These are phyloP conservation scores for Arthrocladium fulminans DNA, from an alignment of 2,329 filamentous ascomycete species.

Conservation along the genomic window DNA sequence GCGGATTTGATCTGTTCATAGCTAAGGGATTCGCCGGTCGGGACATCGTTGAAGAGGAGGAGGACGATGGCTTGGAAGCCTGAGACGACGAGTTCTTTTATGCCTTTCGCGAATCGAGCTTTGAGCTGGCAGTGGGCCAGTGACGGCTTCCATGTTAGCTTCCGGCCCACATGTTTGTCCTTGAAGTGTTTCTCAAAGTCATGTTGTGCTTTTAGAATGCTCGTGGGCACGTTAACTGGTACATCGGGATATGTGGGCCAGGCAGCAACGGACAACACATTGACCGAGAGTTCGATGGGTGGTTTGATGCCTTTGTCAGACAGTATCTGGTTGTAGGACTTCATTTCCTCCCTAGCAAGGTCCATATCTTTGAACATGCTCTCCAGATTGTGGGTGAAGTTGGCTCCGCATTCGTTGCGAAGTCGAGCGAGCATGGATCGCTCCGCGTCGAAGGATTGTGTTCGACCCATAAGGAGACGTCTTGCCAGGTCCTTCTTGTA, in stretches of 20 bases:
- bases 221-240: conserved; percentile 62
- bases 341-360: conserved; percentile 83
- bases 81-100: conserved; percentile 83
- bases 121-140: conserved; percentile 84
- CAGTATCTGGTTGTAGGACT: conserved; percentile 66
- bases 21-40: conserved; percentile 54
- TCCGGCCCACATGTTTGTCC: conserved; percentile 77
- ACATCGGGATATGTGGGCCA: conserved; percentile 89
- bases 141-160: conserved; percentile 83
- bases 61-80: conserved; percentile 89
- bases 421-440: conserved; percentile 88
- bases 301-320: conserved; percentile 51
- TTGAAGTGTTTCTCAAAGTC: conserved; percentile 82
- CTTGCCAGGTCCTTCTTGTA: conserved; percentile 97
- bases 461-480: conserved; percentile 80
- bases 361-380: conserved; percentile 99
- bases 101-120: conserved; percentile 67
- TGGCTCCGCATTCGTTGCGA: conserved; percentile 84
- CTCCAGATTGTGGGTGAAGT: conserved; percentile 93
- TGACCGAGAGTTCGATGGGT: conserved; percentile 63
- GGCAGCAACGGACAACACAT: conserved; percentile 78
- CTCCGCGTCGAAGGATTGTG: conserved; percentile 89
- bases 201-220: conserved; percentile 66
- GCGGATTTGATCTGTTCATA: conserved; percentile 68
- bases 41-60: conserved; percentile 73